These are phyloP conservation scores for Cucurbita pepo DNA, from an alignment of 306 rosid species.

Conservation along the genomic window DNA sequence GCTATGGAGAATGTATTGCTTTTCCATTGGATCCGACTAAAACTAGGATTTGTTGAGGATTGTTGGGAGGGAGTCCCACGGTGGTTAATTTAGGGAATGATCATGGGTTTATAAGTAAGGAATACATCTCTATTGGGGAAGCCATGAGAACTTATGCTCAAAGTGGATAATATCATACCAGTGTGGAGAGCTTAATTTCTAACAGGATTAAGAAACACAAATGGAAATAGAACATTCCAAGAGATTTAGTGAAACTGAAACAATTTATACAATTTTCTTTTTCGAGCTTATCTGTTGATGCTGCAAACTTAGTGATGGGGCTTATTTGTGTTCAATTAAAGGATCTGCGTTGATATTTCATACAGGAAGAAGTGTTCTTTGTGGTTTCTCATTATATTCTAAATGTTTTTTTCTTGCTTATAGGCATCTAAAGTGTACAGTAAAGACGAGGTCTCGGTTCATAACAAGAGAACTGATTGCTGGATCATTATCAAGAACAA, in stretches of 20 bases:
- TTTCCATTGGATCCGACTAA: background rate
- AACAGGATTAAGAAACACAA: background rate
- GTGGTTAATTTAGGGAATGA: too few species aligned
- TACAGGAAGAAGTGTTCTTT: background rate
- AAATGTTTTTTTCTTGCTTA: conserved; percentile 10
- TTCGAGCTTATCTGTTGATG: background rate
- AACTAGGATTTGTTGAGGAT: too few species aligned
- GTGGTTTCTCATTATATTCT: background rate
- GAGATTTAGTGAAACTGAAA: background rate
- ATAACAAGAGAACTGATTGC: conserved; percentile 74
- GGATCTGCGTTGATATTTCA: background rate
- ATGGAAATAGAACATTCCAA: background rate
- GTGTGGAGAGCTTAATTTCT: too few species aligned
- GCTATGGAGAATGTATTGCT: background rate
- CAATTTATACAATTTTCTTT: background rate
- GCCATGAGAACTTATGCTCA: too few species aligned
- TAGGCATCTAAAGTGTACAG: conserved; percentile 45
- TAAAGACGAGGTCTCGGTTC: conserved; percentile 51
- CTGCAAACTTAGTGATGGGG: background rate
- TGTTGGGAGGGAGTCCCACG: too few species aligned
- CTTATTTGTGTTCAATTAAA: background rate
- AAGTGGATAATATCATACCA: too few species aligned
- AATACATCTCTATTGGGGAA: too few species aligned
- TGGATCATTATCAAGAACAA: conserved; percentile 87
- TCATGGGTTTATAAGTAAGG: too few species aligned